A percentile compares a stretch with the other conserved stretches of the same genome.
Conservation (phyloP, 2,329 filamentous ascomycete species). For the Calonectria pauciramosa region DNA sequence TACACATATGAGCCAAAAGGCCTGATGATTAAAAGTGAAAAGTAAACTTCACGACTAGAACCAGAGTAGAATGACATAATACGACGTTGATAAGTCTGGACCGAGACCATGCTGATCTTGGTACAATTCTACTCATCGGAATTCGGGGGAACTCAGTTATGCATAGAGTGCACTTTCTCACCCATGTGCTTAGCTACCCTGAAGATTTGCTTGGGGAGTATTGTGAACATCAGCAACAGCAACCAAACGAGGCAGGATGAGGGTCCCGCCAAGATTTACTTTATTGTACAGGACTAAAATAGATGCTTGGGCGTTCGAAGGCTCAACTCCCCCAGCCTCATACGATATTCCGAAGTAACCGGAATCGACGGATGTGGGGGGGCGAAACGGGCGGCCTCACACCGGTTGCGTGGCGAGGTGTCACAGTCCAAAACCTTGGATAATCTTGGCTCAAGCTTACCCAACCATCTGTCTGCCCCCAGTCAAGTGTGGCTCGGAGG, state of each 20-base stretch:
- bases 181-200: background rate
- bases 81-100: background rate
- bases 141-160: background rate
- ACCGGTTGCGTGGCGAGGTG: slow-evolving; percentile 39
- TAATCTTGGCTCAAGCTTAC: slow-evolving; percentile 13
- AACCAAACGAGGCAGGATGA: background rate
- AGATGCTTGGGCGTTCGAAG: background rate
- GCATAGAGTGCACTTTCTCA: background rate
- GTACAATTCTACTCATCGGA: background rate
- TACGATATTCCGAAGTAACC: slow-evolving; percentile 3
- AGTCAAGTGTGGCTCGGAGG: background rate
- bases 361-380: slow-evolving; percentile 36
- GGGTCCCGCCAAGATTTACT: background rate
- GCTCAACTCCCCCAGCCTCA: background rate
- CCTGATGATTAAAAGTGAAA: background rate
- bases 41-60: background rate
- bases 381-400: slow-evolving; percentile 39
- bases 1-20: background rate
- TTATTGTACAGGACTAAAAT: background rate
- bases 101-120: background rate
- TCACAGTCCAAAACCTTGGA: slow-evolving; percentile 24
- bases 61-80: background rate
- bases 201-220: background rate
- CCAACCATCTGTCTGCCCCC: background rate
- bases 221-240: background rate